Percentiles rank a stretch among this genome's conserved stretches.
Conservation (phyloP, 768 basidiomycete genomes). For the Boletus barrowsii region DNA sequence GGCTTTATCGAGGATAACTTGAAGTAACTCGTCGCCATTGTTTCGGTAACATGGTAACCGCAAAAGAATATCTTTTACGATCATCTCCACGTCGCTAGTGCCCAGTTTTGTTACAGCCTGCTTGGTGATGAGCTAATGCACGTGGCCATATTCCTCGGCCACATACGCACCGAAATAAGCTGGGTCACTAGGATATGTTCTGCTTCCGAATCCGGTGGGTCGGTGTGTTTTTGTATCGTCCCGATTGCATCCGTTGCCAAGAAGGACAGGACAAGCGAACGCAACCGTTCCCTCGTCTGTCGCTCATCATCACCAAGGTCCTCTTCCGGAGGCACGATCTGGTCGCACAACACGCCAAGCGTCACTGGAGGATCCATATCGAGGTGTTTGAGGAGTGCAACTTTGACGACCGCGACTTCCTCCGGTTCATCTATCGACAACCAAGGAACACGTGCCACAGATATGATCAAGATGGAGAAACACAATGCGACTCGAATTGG, state of each 20-base stretch:
- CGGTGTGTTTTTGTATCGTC: slow-evolving; percentile 44
- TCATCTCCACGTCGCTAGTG: slow-evolving; percentile 39
- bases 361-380: slow-evolving; percentile 60
- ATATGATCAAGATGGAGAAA: slow-evolving; percentile 19
- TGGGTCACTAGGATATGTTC: slow-evolving; percentile 49
- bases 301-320: slow-evolving; percentile 56
- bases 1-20: slow-evolving; percentile 38
- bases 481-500: background rate
- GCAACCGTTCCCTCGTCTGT: slow-evolving; percentile 52
- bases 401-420: slow-evolving; percentile 60
- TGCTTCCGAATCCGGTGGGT: slow-evolving; percentile 39
- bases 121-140: slow-evolving; percentile 3
- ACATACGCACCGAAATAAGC: slow-evolving; percentile 45
- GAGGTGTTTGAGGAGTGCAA: slow-evolving; percentile 58
- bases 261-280: slow-evolving; percentile 59
- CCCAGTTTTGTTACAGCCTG: slow-evolving; percentile 52
- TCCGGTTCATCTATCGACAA: slow-evolving; percentile 56
- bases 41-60: slow-evolving; percentile 44
- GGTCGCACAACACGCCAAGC: slow-evolving; percentile 67
- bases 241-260: slow-evolving; percentile 50
- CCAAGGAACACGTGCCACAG: slow-evolving; percentile 8
- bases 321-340: slow-evolving; percentile 52
- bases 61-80: slow-evolving; percentile 54
- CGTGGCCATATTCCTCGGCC: background rate
- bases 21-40: slow-evolving; percentile 40